These are phyloP conservation scores for Neolentinus lepideus DNA, from an alignment of 1,284 basidiomycete genomes.

Conservation along the genomic window DNA sequence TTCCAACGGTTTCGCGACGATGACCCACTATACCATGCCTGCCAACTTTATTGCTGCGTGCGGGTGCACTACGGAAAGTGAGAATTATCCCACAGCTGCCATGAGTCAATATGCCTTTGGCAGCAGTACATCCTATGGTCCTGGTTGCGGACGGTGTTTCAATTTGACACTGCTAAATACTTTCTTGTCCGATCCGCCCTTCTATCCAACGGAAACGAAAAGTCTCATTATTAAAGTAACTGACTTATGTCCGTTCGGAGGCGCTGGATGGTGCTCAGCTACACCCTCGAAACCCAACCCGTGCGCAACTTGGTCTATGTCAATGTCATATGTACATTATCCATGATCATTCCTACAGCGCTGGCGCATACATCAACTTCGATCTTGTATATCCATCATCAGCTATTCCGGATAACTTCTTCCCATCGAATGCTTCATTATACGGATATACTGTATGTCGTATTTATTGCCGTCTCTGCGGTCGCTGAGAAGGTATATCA, in stretches of 20 bases:
- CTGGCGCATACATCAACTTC: slow-evolving; percentile 64
- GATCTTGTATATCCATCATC: slow-evolving; percentile 68
- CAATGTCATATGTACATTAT: neutral
- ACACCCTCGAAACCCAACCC: neutral
- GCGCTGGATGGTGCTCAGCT: neutral
- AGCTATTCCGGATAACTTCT: slow-evolving; percentile 65
- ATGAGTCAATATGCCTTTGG: slow-evolving; percentile 73
- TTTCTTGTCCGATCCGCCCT: slow-evolving; percentile 58
- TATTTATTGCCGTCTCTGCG: neutral
- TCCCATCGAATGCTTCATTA: slow-evolving; percentile 57
- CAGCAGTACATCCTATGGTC: slow-evolving; percentile 64
- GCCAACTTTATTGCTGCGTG: slow-evolving; percentile 47
- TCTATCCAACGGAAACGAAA: slow-evolving; percentile 53
- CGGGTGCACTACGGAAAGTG: slow-evolving; percentile 59
- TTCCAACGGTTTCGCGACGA: slow-evolving; percentile 31
- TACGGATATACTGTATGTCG: slow-evolving; percentile 32
- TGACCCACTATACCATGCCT: slow-evolving; percentile 61
- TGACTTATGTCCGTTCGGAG: slow-evolving; percentile 46
- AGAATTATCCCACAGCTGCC: slow-evolving; percentile 44
- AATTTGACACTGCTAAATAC: slow-evolving; percentile 67
- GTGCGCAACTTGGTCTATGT: neutral
- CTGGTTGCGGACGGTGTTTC: slow-evolving; percentile 71
- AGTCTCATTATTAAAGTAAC: slow-evolving; percentile 68
- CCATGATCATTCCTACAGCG: slow-evolving; percentile 28
- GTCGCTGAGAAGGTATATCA: slow-evolving; percentile 16